A percentile compares a stretch with the other conserved stretches of the same genome.
Evolutionary conservation across 495 filamentous ascomycete genomes (phyloP).

Genomic region (Baudoinia panamericana): DNA sequence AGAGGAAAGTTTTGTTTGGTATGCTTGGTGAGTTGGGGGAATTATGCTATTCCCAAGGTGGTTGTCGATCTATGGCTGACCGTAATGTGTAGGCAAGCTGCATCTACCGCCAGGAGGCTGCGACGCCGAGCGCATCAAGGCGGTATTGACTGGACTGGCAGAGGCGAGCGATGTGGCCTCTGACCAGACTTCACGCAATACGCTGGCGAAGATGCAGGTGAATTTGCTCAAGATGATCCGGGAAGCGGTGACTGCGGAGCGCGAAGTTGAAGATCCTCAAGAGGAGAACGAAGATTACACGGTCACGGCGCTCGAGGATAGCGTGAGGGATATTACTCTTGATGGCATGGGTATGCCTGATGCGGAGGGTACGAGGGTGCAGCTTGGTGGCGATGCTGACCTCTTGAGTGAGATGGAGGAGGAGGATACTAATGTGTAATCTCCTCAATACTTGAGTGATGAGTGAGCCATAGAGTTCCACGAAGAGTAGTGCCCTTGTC

Average conservation of each 20-base stretch:
- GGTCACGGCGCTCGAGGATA: constrained; percentile 26
- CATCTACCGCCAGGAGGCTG: constrained; percentile 46
- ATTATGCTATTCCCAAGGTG: no score
- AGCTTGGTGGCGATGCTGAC: constrained; percentile 10
- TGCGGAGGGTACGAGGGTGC: constrained; percentile 15
- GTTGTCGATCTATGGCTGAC: no score
- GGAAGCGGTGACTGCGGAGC: constrained; percentile 17
- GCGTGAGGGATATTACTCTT: constrained; percentile 19
- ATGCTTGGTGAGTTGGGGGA: no score
- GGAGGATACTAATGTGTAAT: not conserved
- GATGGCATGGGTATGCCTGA: constrained; percentile 17
- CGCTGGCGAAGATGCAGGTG: constrained; percentile 23
- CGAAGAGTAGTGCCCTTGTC: no score
- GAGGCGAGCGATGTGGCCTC: constrained; percentile 26
- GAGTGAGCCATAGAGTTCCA: no score
- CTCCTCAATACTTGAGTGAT: constrained; percentile 1
- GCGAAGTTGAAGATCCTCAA: constrained; percentile 16
- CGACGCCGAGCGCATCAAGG: constrained; percentile 22
- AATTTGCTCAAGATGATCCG: constrained; percentile 18
- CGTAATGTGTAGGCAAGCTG: no score
- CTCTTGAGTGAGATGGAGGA: constrained; percentile 8
- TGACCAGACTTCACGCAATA: constrained; percentile 26
- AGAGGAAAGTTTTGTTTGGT: constrained; percentile 66
- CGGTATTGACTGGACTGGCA: constrained; percentile 23
- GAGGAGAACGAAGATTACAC: constrained; percentile 21